Evolutionary conservation across 257 asterid species (phyloP).

Genomic region (Gentiana straminea): DNA sequence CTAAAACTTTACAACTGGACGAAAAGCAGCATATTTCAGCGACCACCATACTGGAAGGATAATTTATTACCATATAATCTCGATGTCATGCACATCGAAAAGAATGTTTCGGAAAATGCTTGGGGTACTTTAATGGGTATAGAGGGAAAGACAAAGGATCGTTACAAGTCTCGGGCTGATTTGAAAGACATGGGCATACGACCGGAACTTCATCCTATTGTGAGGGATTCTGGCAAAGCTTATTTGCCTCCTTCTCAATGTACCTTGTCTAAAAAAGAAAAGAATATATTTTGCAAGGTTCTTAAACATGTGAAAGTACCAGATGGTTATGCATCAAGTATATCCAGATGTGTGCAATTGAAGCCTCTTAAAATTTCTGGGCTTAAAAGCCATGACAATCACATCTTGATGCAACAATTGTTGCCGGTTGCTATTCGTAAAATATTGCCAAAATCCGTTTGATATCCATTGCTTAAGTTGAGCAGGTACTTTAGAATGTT

Average conservation of each 20-base stretch:
- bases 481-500: not conserved
- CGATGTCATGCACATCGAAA: not conserved
- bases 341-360: not conserved
- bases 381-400: not conserved
- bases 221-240: not conserved
- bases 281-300: not conserved
- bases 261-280: not conserved
- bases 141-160: not conserved
- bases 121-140: not conserved
- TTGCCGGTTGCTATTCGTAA: not conserved
- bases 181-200: not conserved
- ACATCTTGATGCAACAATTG: not conserved
- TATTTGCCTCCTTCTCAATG: not conserved
- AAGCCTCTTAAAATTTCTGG: not conserved
- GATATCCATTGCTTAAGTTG: not conserved
- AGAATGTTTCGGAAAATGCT: not conserved
- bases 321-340: slow-evolving; percentile 1
- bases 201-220: not conserved
- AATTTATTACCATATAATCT: not conserved
- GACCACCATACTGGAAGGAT: not conserved
- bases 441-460: not conserved
- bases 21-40: not conserved
- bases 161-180: not conserved
- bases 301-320: not conserved
- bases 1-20: no score